Base-by-base conservation (phyloP, 1,284 basidiomycete species). In the Naganishia sp. region DNA sequence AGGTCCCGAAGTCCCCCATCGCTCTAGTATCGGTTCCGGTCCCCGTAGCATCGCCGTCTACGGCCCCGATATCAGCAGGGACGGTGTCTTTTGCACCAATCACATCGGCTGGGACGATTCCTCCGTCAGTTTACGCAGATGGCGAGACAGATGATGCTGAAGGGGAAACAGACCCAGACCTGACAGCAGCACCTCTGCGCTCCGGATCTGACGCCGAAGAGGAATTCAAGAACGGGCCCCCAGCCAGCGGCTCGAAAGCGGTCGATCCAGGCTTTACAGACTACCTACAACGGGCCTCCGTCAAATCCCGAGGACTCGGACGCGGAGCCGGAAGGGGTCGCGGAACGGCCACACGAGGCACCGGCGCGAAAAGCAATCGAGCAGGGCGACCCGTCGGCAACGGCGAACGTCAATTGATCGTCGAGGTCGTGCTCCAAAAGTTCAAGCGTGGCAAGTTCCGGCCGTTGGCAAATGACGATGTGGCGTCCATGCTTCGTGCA, bases 71-170 rank as follows among this genome's bases (percentile, higher is more conserved):
- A 18, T 18, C 45, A 4, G 45, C 45, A 3, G 45, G 2, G 18
- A 49, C 17, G 6, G 23, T 49, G 3, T 23, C 21, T 2, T 13
- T 49, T 10, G 21, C 45, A n/a, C 45, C 18, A n/a, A n/a, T 46
- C 6, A 46, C 21, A 7, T 47, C 32, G 2, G 43, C 58, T 17
- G 32, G 32, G 25, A 42, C 58, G 15, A 10, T 41, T 13, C 23
- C 28, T 9, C 32, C 47, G 18, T 25, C 49, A 11, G 47, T 42
- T 9, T 61, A 51, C 45, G 25, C 35, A 6, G 47, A 50, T 15
- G 58, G 47, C 11, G 58, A 61, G 18, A 61, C 58, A 11, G 58
- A 61, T n/a, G 58, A 61, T 32, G 58, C 58, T 1, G 58, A 61
- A 18, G 58, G 58, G 0, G 58, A 61, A 28, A 51, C 58, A 21